Conservation (phyloP, 345 rosid genomes). For the Camelina sativa region DNA sequence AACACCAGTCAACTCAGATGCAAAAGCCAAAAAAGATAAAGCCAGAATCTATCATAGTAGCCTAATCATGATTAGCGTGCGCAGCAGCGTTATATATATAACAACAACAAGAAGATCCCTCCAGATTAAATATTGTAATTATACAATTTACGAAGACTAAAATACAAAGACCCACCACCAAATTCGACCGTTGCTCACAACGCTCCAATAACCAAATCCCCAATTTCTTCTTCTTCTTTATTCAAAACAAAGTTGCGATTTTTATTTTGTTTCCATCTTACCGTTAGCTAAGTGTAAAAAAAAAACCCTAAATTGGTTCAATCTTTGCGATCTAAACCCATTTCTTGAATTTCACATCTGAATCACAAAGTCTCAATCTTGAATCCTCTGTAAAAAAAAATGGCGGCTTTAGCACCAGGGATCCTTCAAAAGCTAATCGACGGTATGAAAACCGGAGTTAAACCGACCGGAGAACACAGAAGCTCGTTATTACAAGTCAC, state of each 20-base stretch:
- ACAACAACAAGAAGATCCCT: constrained; percentile 29
- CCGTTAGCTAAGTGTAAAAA: constrained; percentile 32
- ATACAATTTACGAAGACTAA: neutral
- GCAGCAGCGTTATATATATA: constrained; percentile 5
- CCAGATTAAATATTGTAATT: neutral
- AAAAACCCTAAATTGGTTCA: neutral
- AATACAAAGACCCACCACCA: constrained; percentile 30
- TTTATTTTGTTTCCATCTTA: neutral
- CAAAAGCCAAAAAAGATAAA: neutral
- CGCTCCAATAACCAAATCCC: constrained; percentile 21
- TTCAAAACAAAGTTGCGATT: constrained; percentile 17
- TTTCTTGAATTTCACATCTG: constrained; percentile 13
- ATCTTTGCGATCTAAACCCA: constrained; percentile 29
- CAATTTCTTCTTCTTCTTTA: neutral
- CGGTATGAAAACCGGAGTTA: constrained; percentile 86
- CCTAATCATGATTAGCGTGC: neutral
- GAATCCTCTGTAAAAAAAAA: constrained; percentile 16
- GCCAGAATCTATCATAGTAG: neutral
- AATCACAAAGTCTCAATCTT: constrained; percentile 11
- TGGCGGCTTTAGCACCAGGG: constrained; percentile 91
- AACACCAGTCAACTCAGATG: neutral
- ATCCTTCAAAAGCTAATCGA: constrained; percentile 72
- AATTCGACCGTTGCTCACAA: constrained; percentile 46
- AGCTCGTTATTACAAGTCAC: constrained; percentile 89
- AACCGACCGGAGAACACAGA: constrained; percentile 86